Percentiles rank a stretch among this genome's conserved stretches.
Conservation (phyloP, 257 asterid genomes). For the Solanum virginianum region DNA sequence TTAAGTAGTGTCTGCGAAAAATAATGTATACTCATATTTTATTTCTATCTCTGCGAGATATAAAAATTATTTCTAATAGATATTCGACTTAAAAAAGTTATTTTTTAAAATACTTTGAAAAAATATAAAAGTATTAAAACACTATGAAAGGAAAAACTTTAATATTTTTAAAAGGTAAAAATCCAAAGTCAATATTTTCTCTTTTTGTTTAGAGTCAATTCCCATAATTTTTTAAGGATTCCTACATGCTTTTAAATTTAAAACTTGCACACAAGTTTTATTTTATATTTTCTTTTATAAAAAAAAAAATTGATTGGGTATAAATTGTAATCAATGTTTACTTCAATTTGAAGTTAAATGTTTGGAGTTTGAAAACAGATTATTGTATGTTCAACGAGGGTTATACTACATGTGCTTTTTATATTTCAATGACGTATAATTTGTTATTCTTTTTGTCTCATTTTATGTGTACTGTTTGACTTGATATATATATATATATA, state of each 20-base stretch:
- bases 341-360: not conserved
- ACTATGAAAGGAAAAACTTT: not conserved
- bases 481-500: too few relatives aligned
- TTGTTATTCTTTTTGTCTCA: not conserved
- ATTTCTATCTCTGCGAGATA: too few relatives aligned
- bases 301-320: not conserved
- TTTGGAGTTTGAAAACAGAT: not conserved
- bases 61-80: not conserved
- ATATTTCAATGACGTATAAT: not conserved
- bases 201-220: too few relatives aligned
- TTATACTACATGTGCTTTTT: not conserved
- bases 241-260: not conserved
- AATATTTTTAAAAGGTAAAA: too few relatives aligned
- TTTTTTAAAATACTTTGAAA: not conserved
- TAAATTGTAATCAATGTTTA: not conserved
- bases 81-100: not conserved
- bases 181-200: too few relatives aligned
- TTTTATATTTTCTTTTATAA: not conserved
- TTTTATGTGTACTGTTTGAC: too few relatives aligned
- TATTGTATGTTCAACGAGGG: not conserved
- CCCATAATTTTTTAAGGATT: not conserved
- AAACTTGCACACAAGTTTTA: not conserved
- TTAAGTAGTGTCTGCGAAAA: not conserved
- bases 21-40: not conserved
- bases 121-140: not conserved